A percentile compares a stretch with the other conserved stretches of the same genome.
Conservation (phyloP, 2,329 filamentous ascomycete genomes). For the Exophiala spinifera region DNA sequence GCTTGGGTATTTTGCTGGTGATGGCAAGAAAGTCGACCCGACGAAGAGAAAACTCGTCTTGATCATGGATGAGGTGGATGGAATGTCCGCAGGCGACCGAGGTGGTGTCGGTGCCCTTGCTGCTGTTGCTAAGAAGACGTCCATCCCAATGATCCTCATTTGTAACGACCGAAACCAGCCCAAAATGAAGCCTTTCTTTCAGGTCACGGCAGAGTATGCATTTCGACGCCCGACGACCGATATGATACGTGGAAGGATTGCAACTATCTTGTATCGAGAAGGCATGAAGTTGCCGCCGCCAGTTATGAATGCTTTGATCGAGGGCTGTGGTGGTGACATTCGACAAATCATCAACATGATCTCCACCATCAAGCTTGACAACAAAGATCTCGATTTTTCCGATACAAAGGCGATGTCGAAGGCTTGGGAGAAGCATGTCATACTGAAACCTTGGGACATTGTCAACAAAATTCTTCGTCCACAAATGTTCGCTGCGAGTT, state of each 20-base stretch:
- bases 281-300: slow-evolving; percentile 77
- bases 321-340: slow-evolving; percentile 93
- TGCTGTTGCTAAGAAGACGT: slow-evolving; percentile 90
- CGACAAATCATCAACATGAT: slow-evolving; percentile 99
- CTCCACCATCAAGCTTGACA: slow-evolving; percentile 86
- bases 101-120: slow-evolving; percentile 93
- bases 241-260: slow-evolving; percentile 85
- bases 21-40: slow-evolving; percentile 73
- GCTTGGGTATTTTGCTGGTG: slow-evolving; percentile 82
- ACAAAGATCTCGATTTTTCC: slow-evolving; percentile 66
- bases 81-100: slow-evolving; percentile 95
- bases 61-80: slow-evolving; percentile 98
- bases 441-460: slow-evolving; percentile 98
- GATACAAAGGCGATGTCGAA: slow-evolving; percentile 92
- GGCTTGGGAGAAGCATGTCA: slow-evolving; percentile 95
- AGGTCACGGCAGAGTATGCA: slow-evolving; percentile 75
- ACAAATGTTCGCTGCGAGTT: slow-evolving; percentile 78
- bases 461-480: slow-evolving; percentile 86
- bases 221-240: slow-evolving; percentile 89
- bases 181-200: slow-evolving; percentile 98
- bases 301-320: slow-evolving; percentile 89
- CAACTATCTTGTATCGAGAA: slow-evolving; percentile 92
- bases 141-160: slow-evolving; percentile 92
- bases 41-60: slow-evolving; percentile 90
- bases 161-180: slow-evolving; percentile 91